Conservation (phyloP, 2,329 filamentous ascomycete genomes). For the Colletotrichum shisoi region DNA sequence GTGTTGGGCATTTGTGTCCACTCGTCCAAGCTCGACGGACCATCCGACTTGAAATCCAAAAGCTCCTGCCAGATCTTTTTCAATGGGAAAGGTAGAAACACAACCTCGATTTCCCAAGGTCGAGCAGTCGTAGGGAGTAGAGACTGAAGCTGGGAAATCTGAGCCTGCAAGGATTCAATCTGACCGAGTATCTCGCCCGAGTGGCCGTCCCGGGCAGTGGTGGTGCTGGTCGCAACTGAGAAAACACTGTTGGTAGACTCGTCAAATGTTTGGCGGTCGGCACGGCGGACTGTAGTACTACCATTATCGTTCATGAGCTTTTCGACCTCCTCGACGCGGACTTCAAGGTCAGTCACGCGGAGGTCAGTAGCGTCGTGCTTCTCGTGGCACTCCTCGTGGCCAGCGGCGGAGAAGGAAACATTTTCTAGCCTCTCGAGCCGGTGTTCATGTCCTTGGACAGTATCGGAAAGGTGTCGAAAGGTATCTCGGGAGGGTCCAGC, state of each 20-base stretch:
- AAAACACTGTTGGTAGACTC: conserved; percentile 57
- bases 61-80: conserved; percentile 63
- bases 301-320: conserved; percentile 59
- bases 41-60: conserved; percentile 56
- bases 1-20: conserved; percentile 65
- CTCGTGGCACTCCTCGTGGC: conserved; percentile 74
- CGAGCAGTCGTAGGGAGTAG: conserved; percentile 67
- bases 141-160: conserved; percentile 65
- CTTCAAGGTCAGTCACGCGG: conserved; percentile 74
- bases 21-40: conserved; percentile 53
- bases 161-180: conserved; percentile 59
- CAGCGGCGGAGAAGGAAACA: conserved; percentile 70
- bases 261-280: conserved; percentile 51
- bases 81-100: conserved; percentile 74
- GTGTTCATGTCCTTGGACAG: conserved; percentile 67
- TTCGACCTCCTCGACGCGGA: conserved; percentile 67
- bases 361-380: conserved; percentile 72
- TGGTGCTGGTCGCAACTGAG: conserved; percentile 56
- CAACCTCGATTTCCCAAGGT: conserved; percentile 79
- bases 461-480: conserved; percentile 58
- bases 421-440: conserved; percentile 75
- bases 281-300: conserved; percentile 51
- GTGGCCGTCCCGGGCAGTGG: conserved; percentile 49
- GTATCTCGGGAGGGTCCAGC: conserved; percentile 47
- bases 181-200: conserved; percentile 60